These are phyloP conservation scores for Pyrenochaeta sp. DNA, from an alignment of 2,329 filamentous ascomycete species.

Conservation along the genomic window DNA sequence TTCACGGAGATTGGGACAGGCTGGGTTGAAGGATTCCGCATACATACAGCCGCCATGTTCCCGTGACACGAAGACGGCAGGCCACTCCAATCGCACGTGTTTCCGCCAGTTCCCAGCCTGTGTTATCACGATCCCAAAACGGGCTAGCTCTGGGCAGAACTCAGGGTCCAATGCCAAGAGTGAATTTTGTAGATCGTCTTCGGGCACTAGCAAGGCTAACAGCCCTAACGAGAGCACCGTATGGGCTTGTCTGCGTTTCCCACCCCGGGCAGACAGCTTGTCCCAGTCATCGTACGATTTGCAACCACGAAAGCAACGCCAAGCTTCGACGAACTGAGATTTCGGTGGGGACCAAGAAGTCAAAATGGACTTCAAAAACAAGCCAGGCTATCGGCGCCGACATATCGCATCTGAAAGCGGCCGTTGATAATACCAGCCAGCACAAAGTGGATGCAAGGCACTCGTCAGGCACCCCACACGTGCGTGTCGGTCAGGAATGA, in stretches of 20 bases:
- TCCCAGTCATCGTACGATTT: background rate
- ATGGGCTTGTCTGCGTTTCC: background rate
- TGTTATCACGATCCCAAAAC: background rate
- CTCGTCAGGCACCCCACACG: background rate
- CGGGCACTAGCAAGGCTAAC: background rate
- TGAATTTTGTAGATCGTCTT: background rate
- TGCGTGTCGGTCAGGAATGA: background rate
- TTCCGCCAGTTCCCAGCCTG: background rate
- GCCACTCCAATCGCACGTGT: background rate
- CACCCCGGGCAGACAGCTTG: background rate
- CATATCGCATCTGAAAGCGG: background rate
- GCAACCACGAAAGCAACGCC: background rate
- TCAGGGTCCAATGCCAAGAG: background rate
- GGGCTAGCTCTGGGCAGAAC: background rate
- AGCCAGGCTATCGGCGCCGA: background rate
- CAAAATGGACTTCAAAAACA: background rate
- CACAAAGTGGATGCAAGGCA: background rate
- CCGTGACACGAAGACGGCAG: background rate
- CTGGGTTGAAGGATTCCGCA: background rate
- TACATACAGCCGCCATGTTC: background rate
- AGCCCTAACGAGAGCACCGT: background rate
- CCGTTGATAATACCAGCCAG: background rate
- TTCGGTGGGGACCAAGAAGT: background rate
- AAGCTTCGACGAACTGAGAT: background rate
- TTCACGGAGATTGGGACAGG: background rate